Percentiles rank a stretch among this genome's conserved stretches.
Conservation (phyloP, 2,329 filamentous ascomycete species). For the Alternaria gaisen region DNA sequence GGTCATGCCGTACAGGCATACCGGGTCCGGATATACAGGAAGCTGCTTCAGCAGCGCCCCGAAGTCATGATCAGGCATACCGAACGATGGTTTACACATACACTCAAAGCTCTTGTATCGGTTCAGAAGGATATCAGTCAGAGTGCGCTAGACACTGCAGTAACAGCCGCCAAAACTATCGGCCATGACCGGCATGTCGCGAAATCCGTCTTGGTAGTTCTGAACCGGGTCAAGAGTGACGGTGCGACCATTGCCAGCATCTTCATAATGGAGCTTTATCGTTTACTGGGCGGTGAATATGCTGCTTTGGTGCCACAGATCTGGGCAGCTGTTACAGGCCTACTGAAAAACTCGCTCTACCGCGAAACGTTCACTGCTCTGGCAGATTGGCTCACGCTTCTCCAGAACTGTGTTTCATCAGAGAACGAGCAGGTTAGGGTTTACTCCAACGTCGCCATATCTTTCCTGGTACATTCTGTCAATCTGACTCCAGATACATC, state of each 20-base stretch:
- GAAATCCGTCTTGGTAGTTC: conserved; percentile 71
- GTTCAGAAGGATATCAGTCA: conserved; percentile 77
- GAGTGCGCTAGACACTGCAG: conserved; percentile 77
- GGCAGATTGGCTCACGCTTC: conserved; percentile 76
- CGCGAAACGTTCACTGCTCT: conserved; percentile 75
- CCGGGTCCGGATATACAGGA: conserved; percentile 80
- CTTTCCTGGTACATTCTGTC: conserved; percentile 79
- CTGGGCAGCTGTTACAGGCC: conserved; percentile 83
- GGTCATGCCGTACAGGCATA: conserved; percentile 84
- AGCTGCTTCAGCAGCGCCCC: conserved; percentile 76
- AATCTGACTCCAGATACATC: conserved; percentile 68
- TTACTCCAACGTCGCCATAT: conserved; percentile 86
- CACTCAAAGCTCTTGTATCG: conserved; percentile 84
- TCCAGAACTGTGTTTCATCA: conserved; percentile 85
- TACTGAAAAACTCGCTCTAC: conserved; percentile 71
- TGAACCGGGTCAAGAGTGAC: conserved; percentile 68
- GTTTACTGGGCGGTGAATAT: conserved; percentile 65
- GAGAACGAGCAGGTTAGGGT: conserved; percentile 68
- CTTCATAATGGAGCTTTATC: conserved; percentile 71
- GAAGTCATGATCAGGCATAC: conserved; percentile 73
- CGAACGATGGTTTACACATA: conserved; percentile 80
- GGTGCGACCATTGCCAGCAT: conserved; percentile 63
- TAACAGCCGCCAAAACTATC: conserved; percentile 73
- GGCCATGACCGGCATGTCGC: conserved; percentile 74
- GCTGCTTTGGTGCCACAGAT: conserved; percentile 80